Conservation (phyloP, 257 asterid species). For the Fraxinus americana region DNA sequence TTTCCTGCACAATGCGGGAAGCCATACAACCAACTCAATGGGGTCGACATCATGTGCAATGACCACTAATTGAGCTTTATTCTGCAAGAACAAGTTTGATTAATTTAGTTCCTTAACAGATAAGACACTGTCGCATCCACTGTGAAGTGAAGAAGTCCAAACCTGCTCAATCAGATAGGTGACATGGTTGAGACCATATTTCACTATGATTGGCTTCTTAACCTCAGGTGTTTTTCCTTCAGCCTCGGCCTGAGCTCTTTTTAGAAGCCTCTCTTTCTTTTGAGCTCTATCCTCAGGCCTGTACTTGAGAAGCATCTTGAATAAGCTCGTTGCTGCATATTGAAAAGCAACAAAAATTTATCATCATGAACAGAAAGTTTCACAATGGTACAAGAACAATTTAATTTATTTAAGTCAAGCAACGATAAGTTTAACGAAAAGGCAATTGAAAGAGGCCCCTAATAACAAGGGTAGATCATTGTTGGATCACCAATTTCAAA, state of each 20-base stretch:
- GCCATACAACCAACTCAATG: conserved; percentile 57
- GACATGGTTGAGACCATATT: conserved; percentile 55
- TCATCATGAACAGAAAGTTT: neutral
- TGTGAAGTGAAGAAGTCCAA: neutral
- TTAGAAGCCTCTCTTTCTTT: conserved; percentile 42
- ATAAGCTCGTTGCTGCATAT: conserved; percentile 41
- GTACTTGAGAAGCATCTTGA: conserved; percentile 47
- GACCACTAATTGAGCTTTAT: conserved; percentile 53
- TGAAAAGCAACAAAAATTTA: neutral
- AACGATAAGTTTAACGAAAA: no score
- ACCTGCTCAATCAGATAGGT: conserved; percentile 56
- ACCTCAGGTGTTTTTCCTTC: conserved; percentile 42
- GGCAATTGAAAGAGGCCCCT: no score
- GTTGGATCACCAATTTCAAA: neutral
- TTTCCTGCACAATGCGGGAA: conserved; percentile 56
- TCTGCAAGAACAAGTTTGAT: conserved; percentile 30
- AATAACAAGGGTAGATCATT: neutral
- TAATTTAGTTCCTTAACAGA: neutral
- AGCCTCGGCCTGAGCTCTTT: conserved; percentile 54
- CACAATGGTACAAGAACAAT: neutral
- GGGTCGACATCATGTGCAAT: conserved; percentile 62
- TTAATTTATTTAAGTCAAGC: neutral
- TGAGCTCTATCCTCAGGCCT: conserved; percentile 50
- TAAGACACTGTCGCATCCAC: neutral
- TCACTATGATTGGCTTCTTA: conserved; percentile 51